Conservation (phyloP, 2,329 filamentous ascomycete genomes). For the Colletotrichum nymphaeae region DNA sequence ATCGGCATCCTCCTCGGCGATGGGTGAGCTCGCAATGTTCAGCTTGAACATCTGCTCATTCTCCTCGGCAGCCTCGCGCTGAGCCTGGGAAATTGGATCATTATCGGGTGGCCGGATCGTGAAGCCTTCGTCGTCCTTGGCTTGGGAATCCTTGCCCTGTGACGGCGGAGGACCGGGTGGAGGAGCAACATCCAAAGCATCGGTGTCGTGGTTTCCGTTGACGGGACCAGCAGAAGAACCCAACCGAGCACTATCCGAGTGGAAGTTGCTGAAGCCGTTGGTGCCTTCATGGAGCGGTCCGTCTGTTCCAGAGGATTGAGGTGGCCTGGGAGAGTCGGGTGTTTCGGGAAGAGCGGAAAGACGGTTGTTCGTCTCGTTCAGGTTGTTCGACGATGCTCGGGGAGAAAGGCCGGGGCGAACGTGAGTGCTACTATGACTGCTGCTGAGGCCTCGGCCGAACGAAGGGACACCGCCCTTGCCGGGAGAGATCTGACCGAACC, state of each 20-base stretch:
- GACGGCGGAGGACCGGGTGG: slow-evolving; percentile 63
- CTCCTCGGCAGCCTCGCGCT: slow-evolving; percentile 73
- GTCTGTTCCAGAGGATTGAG: slow-evolving; percentile 40
- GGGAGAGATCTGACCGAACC: slow-evolving; percentile 69
- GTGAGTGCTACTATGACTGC: slow-evolving; percentile 66
- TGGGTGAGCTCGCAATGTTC: slow-evolving; percentile 82
- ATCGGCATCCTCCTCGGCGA: slow-evolving; percentile 81
- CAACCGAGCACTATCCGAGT: slow-evolving; percentile 45
- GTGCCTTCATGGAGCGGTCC: slow-evolving; percentile 54
- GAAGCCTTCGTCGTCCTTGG: slow-evolving; percentile 81
- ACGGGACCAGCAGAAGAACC: slow-evolving; percentile 48
- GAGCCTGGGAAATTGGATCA: slow-evolving; percentile 77
- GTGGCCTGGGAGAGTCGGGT: slow-evolving; percentile 52
- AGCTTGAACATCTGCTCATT: slow-evolving; percentile 80
- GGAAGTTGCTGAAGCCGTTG: slow-evolving; percentile 56
- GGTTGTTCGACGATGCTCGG: slow-evolving; percentile 68
- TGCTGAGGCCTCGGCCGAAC: slow-evolving; percentile 71
- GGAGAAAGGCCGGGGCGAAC: slow-evolving; percentile 62
- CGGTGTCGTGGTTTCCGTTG: slow-evolving; percentile 60
- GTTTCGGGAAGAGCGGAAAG: slow-evolving; percentile 70
- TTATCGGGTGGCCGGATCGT: slow-evolving; percentile 74
- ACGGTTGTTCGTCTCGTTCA: slow-evolving; percentile 63
- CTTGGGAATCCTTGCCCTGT: slow-evolving; percentile 49
- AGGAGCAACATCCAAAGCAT: slow-evolving; percentile 63
- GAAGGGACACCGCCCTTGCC: slow-evolving; percentile 56